Conservation (phyloP, 331 rosid genomes). For the Pyracantha coccinea region DNA sequence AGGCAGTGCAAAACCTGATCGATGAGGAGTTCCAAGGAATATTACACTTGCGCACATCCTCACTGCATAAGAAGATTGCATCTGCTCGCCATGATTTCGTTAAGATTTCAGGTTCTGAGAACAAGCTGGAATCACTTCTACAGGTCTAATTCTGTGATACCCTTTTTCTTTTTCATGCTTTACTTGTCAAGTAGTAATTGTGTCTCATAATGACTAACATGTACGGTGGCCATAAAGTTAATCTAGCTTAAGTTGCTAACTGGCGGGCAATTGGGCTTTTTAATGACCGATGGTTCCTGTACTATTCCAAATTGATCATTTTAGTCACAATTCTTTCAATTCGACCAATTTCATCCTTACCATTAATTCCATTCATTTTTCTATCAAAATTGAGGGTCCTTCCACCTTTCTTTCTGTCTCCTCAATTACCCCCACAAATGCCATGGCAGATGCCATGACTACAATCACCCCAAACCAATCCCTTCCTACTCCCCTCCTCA, state of each 20-base stretch:
- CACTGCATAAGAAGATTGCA: slow-evolving; percentile 81
- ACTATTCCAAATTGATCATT: too few species aligned
- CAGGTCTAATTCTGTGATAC: slow-evolving; percentile 42
- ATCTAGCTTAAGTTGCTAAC: background rate
- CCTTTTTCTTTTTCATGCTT: background rate
- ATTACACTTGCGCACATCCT: slow-evolving; percentile 72
- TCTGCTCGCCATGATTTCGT: slow-evolving; percentile 94
- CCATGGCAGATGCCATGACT: too few species aligned
- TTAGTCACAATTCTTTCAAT: too few species aligned
- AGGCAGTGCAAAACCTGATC: slow-evolving; percentile 86
- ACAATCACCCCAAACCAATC: too few species aligned
- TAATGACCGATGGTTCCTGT: too few species aligned
- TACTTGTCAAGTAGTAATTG: background rate
- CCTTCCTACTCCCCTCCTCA: too few species aligned
- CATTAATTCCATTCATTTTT: too few species aligned
- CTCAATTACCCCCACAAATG: too few species aligned
- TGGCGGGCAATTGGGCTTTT: background rate
- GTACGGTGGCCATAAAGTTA: background rate
- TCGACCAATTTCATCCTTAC: too few species aligned
- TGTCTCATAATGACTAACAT: background rate
- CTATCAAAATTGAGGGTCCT: too few species aligned
- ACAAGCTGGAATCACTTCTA: slow-evolving; percentile 85
- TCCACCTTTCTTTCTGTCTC: too few species aligned
- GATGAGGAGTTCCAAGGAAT: slow-evolving; percentile 96
- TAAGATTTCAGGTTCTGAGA: slow-evolving; percentile 79